Base-by-base conservation (phyloP, 768 basidiomycete species). In the Boletus coccyginus region DNA sequence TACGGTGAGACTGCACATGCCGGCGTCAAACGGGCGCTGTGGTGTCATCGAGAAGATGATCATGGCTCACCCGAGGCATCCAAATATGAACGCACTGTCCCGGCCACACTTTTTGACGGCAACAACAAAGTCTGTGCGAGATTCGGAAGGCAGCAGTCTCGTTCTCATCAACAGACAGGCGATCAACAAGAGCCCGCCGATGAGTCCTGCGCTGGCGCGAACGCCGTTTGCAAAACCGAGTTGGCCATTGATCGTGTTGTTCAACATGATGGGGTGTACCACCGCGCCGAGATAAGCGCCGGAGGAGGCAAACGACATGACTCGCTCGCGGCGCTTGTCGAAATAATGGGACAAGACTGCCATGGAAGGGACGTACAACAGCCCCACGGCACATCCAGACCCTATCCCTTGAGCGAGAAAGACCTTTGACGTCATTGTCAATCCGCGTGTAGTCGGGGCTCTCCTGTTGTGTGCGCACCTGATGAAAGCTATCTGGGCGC, bases 181-280 rank as follows among this genome's bases (percentile, higher is more conserved):
- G 46, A 77, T 61, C 27, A 76, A 24, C 48, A 81, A 63, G 10
- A 77, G 59, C 2, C 63, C 78, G 10, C 71, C 66, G 38, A 77
- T 60, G 19, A 82, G 58, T 40, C 62, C 74, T 0, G 77, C 79
- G 52, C 73, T 78, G 14, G 70, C 73, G 4, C 79, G 72, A 21
- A 76, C 75, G 17, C 75, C 74, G 33, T 70, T 74, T 14, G 68
- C 72, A 42, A 83, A 78, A 4, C 86, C 83, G 16, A 78, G 71
- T 3, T 59, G 61, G 5, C 78, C 76, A 53, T 76, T 78, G 56
- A 50, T 58, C 3, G 62, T 70, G 39, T 77, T 73, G 63, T 88
- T 87, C 21, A 89, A 72, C 74, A 86, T 78, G 61, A 86, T 84
- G 3, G 84, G 82, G 55, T 85, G 83, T 10, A 87, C 62, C 24